Conservation (phyloP, 768 basidiomycete species). For the Mycena chlorophos region DNA sequence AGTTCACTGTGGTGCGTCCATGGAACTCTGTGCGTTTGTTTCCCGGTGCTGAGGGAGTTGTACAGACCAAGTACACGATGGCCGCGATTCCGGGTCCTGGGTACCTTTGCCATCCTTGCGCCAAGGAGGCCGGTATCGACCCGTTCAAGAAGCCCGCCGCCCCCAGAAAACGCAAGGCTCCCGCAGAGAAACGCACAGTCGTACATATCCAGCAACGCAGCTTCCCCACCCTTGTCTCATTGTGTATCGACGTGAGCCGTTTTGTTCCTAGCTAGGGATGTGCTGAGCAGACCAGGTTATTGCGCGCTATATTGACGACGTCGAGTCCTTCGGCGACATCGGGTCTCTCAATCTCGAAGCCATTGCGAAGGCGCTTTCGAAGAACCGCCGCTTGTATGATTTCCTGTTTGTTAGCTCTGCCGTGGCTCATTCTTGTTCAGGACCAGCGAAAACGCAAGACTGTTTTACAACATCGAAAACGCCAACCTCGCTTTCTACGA, state of each 20-base stretch:
- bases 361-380: conserved; percentile 79
- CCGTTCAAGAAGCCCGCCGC: conserved; percentile 80
- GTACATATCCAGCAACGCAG: conserved; percentile 68
- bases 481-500: conserved; percentile 77
- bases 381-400: conserved; percentile 78
- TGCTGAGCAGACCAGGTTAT: conserved; percentile 55
- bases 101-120: conserved; percentile 83
- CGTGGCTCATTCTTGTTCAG: conserved; percentile 37
- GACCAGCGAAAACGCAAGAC: conserved; percentile 71
- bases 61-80: conserved; percentile 91
- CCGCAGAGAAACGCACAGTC: conserved; percentile 67
- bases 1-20: conserved; percentile 88
- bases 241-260: conserved; percentile 74
- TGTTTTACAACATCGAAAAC: conserved; percentile 82
- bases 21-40: conserved; percentile 1
- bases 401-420: conserved; percentile 6
- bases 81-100: conserved; percentile 70
- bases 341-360: conserved; percentile 82
- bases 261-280: not conserved
- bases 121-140: conserved; percentile 73
- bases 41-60: not conserved
- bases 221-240: conserved; percentile 68
- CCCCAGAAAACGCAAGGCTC: conserved; percentile 61
- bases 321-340: conserved; percentile 87
- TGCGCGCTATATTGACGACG: conserved; percentile 82